A percentile compares a stretch with the other conserved stretches of the same genome.
Conservation (phyloP, 2,329 filamentous ascomycete genomes). For the Capronia americana region DNA sequence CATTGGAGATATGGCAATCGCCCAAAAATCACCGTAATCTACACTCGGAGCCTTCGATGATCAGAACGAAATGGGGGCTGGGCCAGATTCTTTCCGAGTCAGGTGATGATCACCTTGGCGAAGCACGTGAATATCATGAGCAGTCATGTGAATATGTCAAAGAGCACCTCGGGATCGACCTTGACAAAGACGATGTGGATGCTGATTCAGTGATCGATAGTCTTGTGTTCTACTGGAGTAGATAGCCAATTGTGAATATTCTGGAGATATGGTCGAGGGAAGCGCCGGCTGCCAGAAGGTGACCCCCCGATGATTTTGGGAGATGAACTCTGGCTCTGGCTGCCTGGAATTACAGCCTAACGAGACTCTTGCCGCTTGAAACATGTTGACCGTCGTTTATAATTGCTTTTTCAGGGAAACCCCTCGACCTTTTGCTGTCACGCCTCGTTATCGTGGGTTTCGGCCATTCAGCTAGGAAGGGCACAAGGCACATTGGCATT, state of each 20-base stretch:
- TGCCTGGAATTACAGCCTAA: not conserved
- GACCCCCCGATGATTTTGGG: not conserved
- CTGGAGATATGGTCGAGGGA: not conserved
- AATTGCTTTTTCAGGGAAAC: too few relatives aligned
- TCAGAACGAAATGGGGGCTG: slow-evolving; percentile 3
- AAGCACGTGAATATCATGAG: slow-evolving; percentile 5
- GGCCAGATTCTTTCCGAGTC: slow-evolving; percentile 2
- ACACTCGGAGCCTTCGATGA: not conserved
- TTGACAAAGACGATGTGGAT: slow-evolving; percentile 4
- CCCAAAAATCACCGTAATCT: slow-evolving; percentile 2
- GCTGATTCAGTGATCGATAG: slow-evolving; percentile 2
- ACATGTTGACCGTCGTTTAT: not conserved
- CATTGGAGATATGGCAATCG: slow-evolving; percentile 1
- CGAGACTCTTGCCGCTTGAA: slow-evolving; percentile 3
- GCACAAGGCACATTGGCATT: not conserved
- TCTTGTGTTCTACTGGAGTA: slow-evolving; percentile 4
- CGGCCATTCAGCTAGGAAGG: not conserved
- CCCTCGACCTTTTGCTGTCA: not conserved
- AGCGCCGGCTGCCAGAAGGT: too few relatives aligned
- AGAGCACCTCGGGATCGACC: slow-evolving; percentile 1
- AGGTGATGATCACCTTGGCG: not conserved
- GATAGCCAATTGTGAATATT: slow-evolving; percentile 1
- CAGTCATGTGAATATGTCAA: slow-evolving; percentile 3
- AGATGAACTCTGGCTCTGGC: slow-evolving; percentile 4
- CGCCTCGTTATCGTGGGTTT: slow-evolving; percentile 1